Conservation (phyloP, 305 asterid genomes). For the Fraxinus xanthoxyloides region DNA sequence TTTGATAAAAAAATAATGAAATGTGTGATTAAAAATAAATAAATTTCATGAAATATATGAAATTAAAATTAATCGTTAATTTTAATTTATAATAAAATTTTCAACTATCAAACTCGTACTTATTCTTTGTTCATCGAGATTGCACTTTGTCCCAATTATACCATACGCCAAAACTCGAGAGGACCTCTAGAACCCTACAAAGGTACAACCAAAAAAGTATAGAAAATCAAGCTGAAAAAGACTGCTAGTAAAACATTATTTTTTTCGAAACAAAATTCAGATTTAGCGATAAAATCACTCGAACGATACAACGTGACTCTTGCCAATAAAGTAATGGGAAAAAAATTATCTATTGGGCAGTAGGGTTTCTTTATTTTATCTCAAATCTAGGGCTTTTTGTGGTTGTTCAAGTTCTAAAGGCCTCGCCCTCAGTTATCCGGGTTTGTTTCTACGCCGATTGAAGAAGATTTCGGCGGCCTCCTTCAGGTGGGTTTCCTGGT, state of each 20-base stretch:
- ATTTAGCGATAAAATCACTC: neutral
- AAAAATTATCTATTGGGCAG: constrained; percentile 14
- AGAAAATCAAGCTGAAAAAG: constrained; percentile 28
- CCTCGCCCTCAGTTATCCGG: constrained; percentile 27
- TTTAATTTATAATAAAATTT: too few species aligned
- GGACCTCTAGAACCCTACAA: constrained; percentile 21
- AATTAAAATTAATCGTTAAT: too few species aligned
- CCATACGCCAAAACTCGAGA: constrained; percentile 15
- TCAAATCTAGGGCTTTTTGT: constrained; percentile 22
- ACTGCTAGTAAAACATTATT: constrained; percentile 6
- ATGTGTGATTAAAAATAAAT: too few species aligned
- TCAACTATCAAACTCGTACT: neutral
- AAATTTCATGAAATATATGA: too few species aligned
- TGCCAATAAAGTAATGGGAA: constrained; percentile 22
- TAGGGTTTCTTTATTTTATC: constrained; percentile 46
- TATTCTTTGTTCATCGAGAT: neutral
- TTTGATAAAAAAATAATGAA: too few species aligned
- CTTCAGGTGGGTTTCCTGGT: constrained; percentile 27
- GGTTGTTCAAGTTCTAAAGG: constrained; percentile 5
- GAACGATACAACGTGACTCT: neutral
- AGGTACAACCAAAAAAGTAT: constrained; percentile 3
- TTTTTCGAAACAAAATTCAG: neutral
- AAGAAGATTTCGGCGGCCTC: neutral
- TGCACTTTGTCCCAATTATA: neutral
- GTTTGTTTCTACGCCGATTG: neutral